Base-by-base conservation (phyloP, 768 basidiomycete genomes). In the Cystofilobasidium capitatum region DNA sequence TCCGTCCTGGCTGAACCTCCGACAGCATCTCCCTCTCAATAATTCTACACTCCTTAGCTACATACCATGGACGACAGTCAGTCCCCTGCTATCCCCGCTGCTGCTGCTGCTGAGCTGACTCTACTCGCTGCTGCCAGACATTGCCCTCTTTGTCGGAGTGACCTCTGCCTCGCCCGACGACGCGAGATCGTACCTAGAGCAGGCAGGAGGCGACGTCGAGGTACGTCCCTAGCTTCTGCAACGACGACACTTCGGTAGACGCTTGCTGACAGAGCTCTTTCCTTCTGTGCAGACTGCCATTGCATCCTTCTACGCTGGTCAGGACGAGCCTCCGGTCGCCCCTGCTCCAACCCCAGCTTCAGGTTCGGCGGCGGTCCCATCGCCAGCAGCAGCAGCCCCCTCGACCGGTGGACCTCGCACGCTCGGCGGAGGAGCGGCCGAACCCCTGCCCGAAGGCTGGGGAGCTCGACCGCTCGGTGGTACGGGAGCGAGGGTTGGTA, bases 401-500 rank as follows among this genome's bases (percentile, higher is more conserved):
- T 12, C 40, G 22, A 26, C 65, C 12, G 45, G 73, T 31, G 77
- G 73, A 62, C 83, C 84, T 20, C 76, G 80, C 35, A 80, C 81
- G 31, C 78, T 85, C 44, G 80, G 80, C 17, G 84, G 84, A 57
- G 80, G 77, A 12, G 70, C 79, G 44, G 76, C 73, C 10, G 82
- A 85, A 70, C 51, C 61, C 1, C 74, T 83, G 14, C 83, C 85
- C 1, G 66, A 47, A 35, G 71, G 68, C 17, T 75, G 74, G 74
- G 71, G 67, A 40, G 64, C 62, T 37, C 42, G 44, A 20, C 44
- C 62, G 17, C 44, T 37, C 57, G 66, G 66, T 22, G 66, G 70
- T 17, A 68, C 49, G n/a, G 67, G 67, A 17, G 62, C 70, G 16
- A 51, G 70, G 37, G 66, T 71, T 22, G 70, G 70, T 0, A 64